phyloP scores from a whole-genome alignment of 805 yeast genomes.

The Kodamaea leandrae region DNA sequence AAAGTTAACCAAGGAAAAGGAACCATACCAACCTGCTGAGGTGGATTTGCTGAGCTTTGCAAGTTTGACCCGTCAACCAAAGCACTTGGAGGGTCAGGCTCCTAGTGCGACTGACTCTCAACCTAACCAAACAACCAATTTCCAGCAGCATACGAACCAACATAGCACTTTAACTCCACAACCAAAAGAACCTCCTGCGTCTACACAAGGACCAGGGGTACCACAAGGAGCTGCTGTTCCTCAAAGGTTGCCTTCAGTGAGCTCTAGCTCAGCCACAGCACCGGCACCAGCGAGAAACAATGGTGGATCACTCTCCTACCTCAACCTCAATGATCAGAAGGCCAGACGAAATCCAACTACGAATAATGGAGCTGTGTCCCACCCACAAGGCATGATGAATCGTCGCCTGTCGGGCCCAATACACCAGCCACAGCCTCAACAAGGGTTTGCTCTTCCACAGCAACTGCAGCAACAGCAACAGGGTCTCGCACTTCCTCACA shows the following conservation, averaged over 20 bases:
- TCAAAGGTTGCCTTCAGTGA: not conserved
- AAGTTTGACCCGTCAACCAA: conserved; percentile 45
- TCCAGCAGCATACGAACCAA: conserved; percentile 2
- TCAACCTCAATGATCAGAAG: conserved; percentile 7
- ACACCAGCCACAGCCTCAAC: conserved; percentile 5
- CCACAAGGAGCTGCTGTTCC: not conserved
- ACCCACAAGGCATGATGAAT: conserved; percentile 23
- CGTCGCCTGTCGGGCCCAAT: conserved; percentile 14
- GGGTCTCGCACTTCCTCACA: conserved; percentile 1
- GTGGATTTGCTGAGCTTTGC: conserved; percentile 45
- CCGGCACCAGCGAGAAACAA: conserved; percentile 10
- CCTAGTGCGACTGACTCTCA: conserved; percentile 1
- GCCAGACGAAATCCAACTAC: not conserved
- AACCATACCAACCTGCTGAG: conserved; percentile 46
- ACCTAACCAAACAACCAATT: not conserved
- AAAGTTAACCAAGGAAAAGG: conserved; percentile 10
- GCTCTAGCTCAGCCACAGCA: conserved; percentile 6
- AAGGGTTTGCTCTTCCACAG: conserved; percentile 9
- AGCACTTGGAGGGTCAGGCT: conserved; percentile 11
- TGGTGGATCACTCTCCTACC: conserved; percentile 3
- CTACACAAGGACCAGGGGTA: too few relatives aligned
- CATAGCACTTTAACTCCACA: not conserved
- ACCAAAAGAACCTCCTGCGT: too few relatives aligned
- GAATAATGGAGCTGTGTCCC: conserved; percentile 21
- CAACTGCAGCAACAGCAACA: conserved; percentile 6